Evolutionary conservation across 1,139 yeast species (phyloP).

Genomic region (Taphrina populina): DNA sequence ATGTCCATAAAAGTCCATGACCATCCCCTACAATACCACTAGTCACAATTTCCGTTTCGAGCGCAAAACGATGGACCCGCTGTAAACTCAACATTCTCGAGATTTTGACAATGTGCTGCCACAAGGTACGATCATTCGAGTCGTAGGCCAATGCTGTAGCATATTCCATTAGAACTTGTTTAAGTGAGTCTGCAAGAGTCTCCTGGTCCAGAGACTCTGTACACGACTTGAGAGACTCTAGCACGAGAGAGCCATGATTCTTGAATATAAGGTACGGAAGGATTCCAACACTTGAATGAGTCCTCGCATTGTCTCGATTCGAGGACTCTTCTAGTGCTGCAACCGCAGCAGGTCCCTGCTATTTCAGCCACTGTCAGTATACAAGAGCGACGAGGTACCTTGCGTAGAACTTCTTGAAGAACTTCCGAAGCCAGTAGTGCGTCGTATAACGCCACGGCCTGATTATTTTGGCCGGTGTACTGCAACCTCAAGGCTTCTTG

Average conservation of each 20-base stretch:
- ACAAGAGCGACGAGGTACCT: no score
- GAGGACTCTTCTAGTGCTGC: no score
- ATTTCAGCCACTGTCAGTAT: no score
- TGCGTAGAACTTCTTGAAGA: constrained; percentile 44
- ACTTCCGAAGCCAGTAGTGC: constrained; percentile 68
- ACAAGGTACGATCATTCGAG: constrained; percentile 43
- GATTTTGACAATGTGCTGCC: constrained; percentile 37
- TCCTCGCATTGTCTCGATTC: no score
- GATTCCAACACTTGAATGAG: constrained; percentile 11
- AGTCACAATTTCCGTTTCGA: constrained; percentile 26
- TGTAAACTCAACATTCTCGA: constrained; percentile 30
- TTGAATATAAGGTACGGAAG: constrained; percentile 23
- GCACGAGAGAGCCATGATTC: constrained; percentile 72
- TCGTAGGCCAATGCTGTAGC: constrained; percentile 44
- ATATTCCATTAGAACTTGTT: constrained; percentile 34
- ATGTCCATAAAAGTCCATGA: no score
- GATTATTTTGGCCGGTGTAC: constrained; percentile 51
- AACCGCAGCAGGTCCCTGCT: not conserved
- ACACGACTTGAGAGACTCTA: constrained; percentile 50
- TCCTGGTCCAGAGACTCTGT: constrained; percentile 37
- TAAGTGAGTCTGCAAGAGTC: not conserved
- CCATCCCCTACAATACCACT: no score
- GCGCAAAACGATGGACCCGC: constrained; percentile 36
- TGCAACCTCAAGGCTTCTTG: constrained; percentile 69
- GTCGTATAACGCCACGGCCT: constrained; percentile 59